phyloP scores from a whole-genome alignment of 2,329 filamentous ascomycete species.

The Helminthosporium solani region DNA sequence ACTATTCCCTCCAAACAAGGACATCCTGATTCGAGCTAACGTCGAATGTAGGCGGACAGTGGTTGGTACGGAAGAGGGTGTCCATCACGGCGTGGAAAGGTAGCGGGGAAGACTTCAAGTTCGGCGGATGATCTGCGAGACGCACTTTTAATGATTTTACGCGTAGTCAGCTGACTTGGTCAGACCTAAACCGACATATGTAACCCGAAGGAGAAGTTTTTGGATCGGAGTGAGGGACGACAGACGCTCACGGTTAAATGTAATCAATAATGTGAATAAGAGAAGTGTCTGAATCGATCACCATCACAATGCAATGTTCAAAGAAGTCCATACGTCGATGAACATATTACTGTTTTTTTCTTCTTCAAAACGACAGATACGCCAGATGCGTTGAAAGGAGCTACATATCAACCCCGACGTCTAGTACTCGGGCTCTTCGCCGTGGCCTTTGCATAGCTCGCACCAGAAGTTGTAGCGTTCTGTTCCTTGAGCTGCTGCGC shows the following conservation, averaged over 20 bases:
- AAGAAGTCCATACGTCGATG: too few relatives aligned
- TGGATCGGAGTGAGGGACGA: too few relatives aligned
- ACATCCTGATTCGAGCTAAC: constrained; percentile 31
- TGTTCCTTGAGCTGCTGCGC: constrained; percentile 31
- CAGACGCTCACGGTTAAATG: too few relatives aligned
- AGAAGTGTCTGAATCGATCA: too few relatives aligned
- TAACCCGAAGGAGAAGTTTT: too few relatives aligned
- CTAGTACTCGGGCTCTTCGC: constrained; percentile 58
- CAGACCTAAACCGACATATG: neutral
- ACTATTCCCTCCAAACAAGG: constrained; percentile 40
- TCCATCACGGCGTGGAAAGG: neutral
- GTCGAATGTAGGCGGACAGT: neutral
- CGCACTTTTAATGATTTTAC: neutral
- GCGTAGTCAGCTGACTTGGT: neutral
- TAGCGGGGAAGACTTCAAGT: neutral
- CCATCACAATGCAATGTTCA: too few relatives aligned
- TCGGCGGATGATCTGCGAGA: neutral
- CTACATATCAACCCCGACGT: constrained; percentile 51
- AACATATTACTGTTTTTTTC: too few relatives aligned
- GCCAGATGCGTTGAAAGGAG: too few relatives aligned
- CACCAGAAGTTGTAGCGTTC: constrained; percentile 39
- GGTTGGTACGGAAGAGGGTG: neutral
- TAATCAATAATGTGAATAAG: too few relatives aligned
- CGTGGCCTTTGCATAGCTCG: constrained; percentile 37
- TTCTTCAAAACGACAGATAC: too few relatives aligned